Percentiles rank a stretch among this genome's conserved stretches.
These are phyloP conservation scores for Leccinum truebloodii DNA, from an alignment of 768 basidiomycete genomes.

Conservation along the genomic window DNA sequence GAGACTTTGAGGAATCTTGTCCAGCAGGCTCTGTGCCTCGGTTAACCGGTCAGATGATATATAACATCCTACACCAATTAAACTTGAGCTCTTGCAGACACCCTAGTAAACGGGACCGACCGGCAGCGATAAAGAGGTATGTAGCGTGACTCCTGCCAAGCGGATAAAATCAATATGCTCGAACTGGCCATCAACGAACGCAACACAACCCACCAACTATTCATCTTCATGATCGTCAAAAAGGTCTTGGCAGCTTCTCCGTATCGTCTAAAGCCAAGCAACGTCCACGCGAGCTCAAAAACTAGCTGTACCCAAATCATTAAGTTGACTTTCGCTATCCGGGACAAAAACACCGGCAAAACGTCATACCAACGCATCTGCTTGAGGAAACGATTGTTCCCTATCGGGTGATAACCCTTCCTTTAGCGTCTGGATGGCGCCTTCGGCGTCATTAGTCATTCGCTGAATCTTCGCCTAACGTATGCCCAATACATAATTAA, in stretches of 20 bases:
- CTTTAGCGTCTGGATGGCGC: constrained; percentile 63
- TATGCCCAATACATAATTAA: not conserved
- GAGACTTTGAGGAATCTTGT: constrained; percentile 59
- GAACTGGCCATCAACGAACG: not conserved
- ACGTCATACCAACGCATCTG: constrained; percentile 60
- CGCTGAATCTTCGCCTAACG: constrained; percentile 69
- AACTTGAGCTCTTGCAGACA: not conserved
- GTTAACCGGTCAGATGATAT: constrained; percentile 54
- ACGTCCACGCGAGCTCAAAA: constrained; percentile 79
- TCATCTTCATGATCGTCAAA: constrained; percentile 61
- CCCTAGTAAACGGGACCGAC: constrained; percentile 28
- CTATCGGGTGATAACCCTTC: constrained; percentile 56
- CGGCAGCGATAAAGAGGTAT: constrained; percentile 77
- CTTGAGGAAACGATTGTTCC: constrained; percentile 61
- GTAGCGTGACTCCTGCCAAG: constrained; percentile 69
- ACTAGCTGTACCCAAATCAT: constrained; percentile 47
- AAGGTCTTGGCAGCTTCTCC: constrained; percentile 69
- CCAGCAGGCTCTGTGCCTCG: constrained; percentile 61
- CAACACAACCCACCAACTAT: constrained; percentile 55
- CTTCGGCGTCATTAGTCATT: constrained; percentile 66
- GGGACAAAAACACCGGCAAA: not conserved
- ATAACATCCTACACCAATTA: constrained; percentile 53
- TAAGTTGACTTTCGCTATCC: not conserved
- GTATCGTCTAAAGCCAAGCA: constrained; percentile 63
- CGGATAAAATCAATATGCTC: not conserved